Base-by-base conservation (phyloP, 768 basidiomycete genomes). In the Boletellus sp. region DNA sequence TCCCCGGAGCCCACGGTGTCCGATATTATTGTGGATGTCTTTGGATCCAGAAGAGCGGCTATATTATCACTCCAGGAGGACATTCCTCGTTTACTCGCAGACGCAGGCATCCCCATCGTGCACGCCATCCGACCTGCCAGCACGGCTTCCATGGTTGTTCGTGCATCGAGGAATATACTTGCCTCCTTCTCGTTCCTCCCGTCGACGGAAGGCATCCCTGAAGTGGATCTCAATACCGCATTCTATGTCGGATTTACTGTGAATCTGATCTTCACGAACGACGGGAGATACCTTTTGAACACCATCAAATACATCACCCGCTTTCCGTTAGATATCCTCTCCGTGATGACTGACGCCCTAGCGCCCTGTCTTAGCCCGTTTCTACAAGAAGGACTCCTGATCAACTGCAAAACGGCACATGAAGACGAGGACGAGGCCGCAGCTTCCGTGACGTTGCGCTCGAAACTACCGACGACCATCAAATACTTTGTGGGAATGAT, bases 401-500 rank as follows among this genome's bases (percentile, higher is more conserved):
- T 53, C 20, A 58, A 60, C 35, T 76, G 70, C 52, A 56, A 60
- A 49, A 53, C 52, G 44, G 57, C 61, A 3, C 55, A 74, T 16
- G 67, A 65, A 34, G 53, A 59, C 7, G 72, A 74, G 50, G 58
- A 61, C 22, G 50, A 63, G 26, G 53, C 58, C 8, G 68, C 67
- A 11, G 33, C 53, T n/a, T 56, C 58, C 20, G 57, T 63, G 12
- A 58, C 51, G 35, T 44, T 57, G 26, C 68, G 71, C 13, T 69
- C 67, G 26, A 55, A 53, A 37, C 32, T 58, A 44, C 35, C 43
- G 15, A 32, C 37, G 24, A 35, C 48, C 49, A 62, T 79, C 11
- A 64, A 68, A 55, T 68, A 74, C 56, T 79, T 76, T 49, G 77
- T 78, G 26, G 79, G 80, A 11, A 72, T 77, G 74, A 62, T 74